These are phyloP conservation scores for Rubroboletus satanas DNA, from an alignment of 768 basidiomycete genomes.

Conservation along the genomic window DNA sequence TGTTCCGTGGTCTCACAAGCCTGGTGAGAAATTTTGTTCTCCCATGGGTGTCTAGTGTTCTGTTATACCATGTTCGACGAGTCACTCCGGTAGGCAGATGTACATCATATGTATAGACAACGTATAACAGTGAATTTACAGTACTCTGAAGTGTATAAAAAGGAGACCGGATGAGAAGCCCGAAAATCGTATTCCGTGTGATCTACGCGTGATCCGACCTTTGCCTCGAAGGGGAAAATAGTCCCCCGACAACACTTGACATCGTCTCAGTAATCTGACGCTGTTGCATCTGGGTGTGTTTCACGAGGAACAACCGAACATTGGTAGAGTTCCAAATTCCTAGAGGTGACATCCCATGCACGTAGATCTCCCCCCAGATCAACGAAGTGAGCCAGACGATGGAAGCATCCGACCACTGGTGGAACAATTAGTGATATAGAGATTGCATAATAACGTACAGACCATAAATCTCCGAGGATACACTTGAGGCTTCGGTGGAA, in stretches of 20 bases:
- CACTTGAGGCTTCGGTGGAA: constrained; percentile 67
- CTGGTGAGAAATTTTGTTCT: not conserved
- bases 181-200: not conserved
- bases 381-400: constrained; percentile 89
- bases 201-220: constrained; percentile 26
- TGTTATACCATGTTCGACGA: not conserved
- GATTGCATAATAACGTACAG: constrained; percentile 24
- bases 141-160: not conserved
- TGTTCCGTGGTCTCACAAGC: not conserved
- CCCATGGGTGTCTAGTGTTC: not conserved
- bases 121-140: not conserved
- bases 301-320: constrained; percentile 87
- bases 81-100: not conserved
- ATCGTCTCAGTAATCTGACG: constrained; percentile 77
- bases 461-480: constrained; percentile 75
- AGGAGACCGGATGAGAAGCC: not conserved
- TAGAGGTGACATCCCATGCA: constrained; percentile 80
- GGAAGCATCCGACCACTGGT: constrained; percentile 89
- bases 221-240: constrained; percentile 48
- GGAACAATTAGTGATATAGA: not conserved
- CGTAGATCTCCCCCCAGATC: constrained; percentile 95
- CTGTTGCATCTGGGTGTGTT: constrained; percentile 68
- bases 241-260: constrained; percentile 75
- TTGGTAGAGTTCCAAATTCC: constrained; percentile 90
- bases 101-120: not conserved